Base-by-base conservation (phyloP, 192 early-diverging fungal genomes). In the Lunasporangiospora selenospora region DNA sequence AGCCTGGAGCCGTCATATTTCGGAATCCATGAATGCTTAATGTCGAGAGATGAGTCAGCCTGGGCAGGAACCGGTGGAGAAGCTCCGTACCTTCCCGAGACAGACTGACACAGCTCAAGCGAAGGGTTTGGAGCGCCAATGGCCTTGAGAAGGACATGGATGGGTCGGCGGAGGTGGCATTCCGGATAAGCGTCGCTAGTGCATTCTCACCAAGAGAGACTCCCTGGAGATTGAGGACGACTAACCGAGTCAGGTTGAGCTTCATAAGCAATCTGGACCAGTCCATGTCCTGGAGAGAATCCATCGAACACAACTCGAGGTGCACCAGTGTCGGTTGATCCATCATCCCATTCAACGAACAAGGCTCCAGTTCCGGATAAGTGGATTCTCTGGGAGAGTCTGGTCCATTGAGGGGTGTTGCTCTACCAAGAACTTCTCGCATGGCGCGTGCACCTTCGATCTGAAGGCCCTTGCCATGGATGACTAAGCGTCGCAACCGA, bases 401-500 rank as follows among this genome's bases (percentile, higher is more conserved):
- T n/a, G n/a, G n/a, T n/a, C n/a, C n/a, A n/a, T n/a, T n/a, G 15
- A 34, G 23, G 2, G 12, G 38, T 34, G 67, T 71, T 2, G 67
- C 58, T 13, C 67, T 45, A 15, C 43, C 51, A 9, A 71, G 21
- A 15, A 71, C 59, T 4, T 47, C 37, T 34, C 41, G 26, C 33
- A 71, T 18, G 2, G 67, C 67, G 16, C 39, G 43, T 11, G 53
- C 67, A 30, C 67, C 67, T 24, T 45, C 32, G 12, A 42, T 27
- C 27, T 71, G 59, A 0, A 71, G 47, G 4, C 67, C 67, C 6
- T 71, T 71, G 4, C 67, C 67, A 43, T 71, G 67, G 33, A 71
- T 62, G 24, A 71, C 67, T 34, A 71, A 27, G 9, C 67, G 67
- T 32, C 67, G 43, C 39, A 71, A 34, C 5, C 67, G 53, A 30